Evolutionary conservation across 257 asterid species (phyloP).

Genomic region (Ligustrum vulgare): DNA sequence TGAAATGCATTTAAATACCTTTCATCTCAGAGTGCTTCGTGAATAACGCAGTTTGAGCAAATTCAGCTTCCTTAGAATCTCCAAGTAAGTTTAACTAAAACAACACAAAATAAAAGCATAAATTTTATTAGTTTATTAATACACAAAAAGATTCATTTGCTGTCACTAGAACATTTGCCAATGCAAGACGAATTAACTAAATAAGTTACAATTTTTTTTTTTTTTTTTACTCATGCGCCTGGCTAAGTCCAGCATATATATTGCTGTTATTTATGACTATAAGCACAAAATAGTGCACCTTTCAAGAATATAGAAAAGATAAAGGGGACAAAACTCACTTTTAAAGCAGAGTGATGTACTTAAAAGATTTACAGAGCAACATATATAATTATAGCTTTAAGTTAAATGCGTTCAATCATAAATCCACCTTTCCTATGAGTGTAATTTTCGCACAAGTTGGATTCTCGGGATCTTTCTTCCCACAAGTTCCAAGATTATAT

Average conservation of each 20-base stretch:
- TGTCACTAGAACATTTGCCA: background rate
- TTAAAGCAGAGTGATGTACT: no score
- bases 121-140: background rate
- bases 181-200: background rate
- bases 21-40: conserved; percentile 80
- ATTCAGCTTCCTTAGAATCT: conserved; percentile 55
- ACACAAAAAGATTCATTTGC: background rate
- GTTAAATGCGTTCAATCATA: conserved; percentile 8
- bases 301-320: no score
- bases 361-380: no score
- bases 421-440: conserved; percentile 71
- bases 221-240: background rate
- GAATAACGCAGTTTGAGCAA: conserved; percentile 69
- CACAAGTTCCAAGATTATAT: conserved; percentile 72
- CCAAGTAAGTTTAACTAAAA: conserved; percentile 59
- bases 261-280: background rate
- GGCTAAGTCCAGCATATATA: background rate
- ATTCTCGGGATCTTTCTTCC: conserved; percentile 72
- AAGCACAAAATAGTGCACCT: background rate
- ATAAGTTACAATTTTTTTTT: no score
- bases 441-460: conserved; percentile 85
- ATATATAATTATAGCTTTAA: background rate
- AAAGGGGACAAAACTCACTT: no score
- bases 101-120: background rate
- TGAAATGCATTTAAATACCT: conserved; percentile 36